Evolutionary conservation across 805 yeast genomes (phyloP).

Genomic region (Kazachstania bromeliacearum): DNA sequence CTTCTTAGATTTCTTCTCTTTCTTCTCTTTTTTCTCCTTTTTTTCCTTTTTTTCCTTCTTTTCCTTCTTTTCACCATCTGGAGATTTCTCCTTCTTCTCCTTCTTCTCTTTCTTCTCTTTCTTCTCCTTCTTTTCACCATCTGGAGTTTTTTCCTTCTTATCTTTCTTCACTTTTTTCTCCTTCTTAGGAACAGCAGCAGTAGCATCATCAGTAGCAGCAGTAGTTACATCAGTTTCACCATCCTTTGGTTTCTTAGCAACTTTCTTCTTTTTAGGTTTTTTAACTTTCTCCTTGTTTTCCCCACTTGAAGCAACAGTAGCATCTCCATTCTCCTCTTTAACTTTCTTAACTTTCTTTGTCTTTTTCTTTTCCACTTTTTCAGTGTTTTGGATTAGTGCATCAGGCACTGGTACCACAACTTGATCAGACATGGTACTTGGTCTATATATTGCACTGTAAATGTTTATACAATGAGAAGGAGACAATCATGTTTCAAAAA

Average conservation of each 20-base stretch:
- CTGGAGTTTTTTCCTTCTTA: conserved; percentile 1
- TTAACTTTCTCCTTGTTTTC: background rate
- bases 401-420: too few species aligned
- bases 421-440: too few species aligned
- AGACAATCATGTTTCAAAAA: too few species aligned
- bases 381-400: background rate
- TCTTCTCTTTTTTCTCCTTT: background rate
- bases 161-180: conserved; percentile 5
- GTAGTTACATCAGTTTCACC: background rate
- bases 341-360: conserved; percentile 3
- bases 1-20: conserved; percentile 2
- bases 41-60: conserved; percentile 4
- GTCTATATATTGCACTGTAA: too few species aligned
- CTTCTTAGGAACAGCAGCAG: conserved; percentile 1
- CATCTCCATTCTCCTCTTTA: background rate
- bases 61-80: background rate
- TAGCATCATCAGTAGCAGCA: background rate
- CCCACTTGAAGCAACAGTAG: background rate
- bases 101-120: conserved; percentile 4
- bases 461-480: too few species aligned
- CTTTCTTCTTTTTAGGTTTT: background rate
- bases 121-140: background rate
- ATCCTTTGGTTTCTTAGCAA: background rate
- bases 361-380: conserved; percentile 3
- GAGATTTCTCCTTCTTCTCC: background rate